These are phyloP conservation scores for Colletotrichum incanum DNA, from an alignment of 2,329 filamentous ascomycete species.

Conservation along the genomic window DNA sequence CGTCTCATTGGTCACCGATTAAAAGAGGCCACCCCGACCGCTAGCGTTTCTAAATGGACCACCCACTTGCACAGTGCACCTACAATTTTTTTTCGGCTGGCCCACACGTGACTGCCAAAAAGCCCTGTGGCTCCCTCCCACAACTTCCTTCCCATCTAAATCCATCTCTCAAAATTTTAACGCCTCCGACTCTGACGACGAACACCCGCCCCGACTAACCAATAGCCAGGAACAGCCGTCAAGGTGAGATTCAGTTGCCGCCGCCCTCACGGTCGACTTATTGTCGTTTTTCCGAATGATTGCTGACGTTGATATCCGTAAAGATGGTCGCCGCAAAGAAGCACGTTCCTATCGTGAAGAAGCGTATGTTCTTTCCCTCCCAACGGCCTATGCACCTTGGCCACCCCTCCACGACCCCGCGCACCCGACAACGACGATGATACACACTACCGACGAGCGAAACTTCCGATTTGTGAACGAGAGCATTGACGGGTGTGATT, in stretches of 20 bases:
- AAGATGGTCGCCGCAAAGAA: constrained; percentile 99
- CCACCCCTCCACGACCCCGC: constrained; percentile 36
- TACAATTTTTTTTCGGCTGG: constrained; percentile 11
- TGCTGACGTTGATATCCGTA: constrained; percentile 53
- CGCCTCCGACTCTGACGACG: constrained; percentile 32
- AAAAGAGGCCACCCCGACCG: neutral
- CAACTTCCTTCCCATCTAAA: neutral
- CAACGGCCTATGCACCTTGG: constrained; percentile 2
- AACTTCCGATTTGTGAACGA: constrained; percentile 30
- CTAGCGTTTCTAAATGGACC: neutral
- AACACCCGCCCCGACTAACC: constrained; percentile 47
- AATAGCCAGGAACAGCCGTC: constrained; percentile 58
- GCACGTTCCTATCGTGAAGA: constrained; percentile 99
- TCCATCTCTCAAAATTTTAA: constrained; percentile 15
- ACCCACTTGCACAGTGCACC: neutral
- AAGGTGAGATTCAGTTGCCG: constrained; percentile 54
- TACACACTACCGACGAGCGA: constrained; percentile 32
- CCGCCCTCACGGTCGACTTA: constrained; percentile 34
- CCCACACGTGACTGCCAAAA: constrained; percentile 31
- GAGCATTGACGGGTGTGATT: constrained; percentile 56
- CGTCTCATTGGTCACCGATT: neutral
- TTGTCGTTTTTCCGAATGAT: constrained; percentile 24
- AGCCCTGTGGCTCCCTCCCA: constrained; percentile 9
- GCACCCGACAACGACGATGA: constrained; percentile 22
- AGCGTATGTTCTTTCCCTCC: constrained; percentile 81